Conservation (phyloP, 139 green algal species). For the Closterium sp. region DNA sequence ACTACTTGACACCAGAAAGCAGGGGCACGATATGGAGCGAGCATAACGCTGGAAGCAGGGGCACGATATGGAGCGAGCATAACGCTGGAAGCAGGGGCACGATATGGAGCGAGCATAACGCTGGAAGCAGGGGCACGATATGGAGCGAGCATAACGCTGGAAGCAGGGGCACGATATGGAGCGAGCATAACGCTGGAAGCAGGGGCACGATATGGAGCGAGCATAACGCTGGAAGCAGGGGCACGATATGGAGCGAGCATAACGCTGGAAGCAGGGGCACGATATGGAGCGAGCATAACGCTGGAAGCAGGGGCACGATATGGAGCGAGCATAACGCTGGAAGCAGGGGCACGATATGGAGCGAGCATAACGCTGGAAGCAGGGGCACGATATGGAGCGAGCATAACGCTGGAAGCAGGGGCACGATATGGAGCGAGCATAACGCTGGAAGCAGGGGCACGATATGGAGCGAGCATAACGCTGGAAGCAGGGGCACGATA, state of each 20-base stretch:
- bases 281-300: neutral
- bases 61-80: neutral
- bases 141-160: neutral
- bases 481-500: no score
- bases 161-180: no score
- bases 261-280: no score
- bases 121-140: neutral
- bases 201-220: no score
- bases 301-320: neutral
- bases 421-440: no score
- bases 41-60: no score
- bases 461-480: neutral
- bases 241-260: neutral
- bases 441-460: no score
- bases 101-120: no score
- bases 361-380: no score
- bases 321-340: no score
- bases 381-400: neutral
- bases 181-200: neutral
- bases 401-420: neutral
- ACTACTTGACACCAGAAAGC: no score
- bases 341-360: neutral
- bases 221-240: no score
- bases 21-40: neutral
- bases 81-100: neutral